Evolutionary conservation across 306 rosid genomes (phyloP), one percentile per base, ranked within the genome.

Genomic region (Quercus cerris): DNA sequence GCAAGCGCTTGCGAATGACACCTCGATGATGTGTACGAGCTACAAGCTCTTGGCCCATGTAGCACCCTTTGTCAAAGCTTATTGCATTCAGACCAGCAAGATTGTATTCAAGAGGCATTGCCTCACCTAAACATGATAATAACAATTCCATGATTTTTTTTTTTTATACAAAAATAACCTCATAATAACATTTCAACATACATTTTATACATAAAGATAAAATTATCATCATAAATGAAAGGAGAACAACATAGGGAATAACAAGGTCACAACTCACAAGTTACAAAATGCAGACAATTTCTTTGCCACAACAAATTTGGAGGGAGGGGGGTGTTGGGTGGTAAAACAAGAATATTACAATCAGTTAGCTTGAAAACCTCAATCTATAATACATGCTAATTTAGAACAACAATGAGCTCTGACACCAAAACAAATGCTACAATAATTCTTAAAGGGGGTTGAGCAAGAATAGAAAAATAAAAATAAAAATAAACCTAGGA

Each of bases 61-160:
- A 93, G 78, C 99, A 95, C 57, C 97, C 99, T 89, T 95, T 95
- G 80, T 95, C 97, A 69, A 95, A 95, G 90, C 97, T 95, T 80
- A 93, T 86, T 76, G 98, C 97, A 70, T 91, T 93, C 80, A 95
- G 92, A 71, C 90, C 97, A 71, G 74, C 99, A 87, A 95, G 82
- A 82, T 93, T 95, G 85, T 93, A 95, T 84, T 95, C 99, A 3
- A 91, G 98, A 6, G 97, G 98, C 64, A 93, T 85, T 61, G 98
- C 95, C 82, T 93, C 98, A 63, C 97, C 98, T 95, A 81, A 71
- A 81, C 71, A 79, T 59, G 49, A 75, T 71, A 79, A 72, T 18
- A 70, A 74, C 64, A 66, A 66, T 72, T 57, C 71, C 17, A 1
- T 7, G 46, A 31, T 0, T 59, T 10, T 25, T 59, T 10, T 23